Evolutionary conservation across 2,329 filamentous ascomycete species (phyloP), one percentile per base, ranked within the genome.

Genomic region (Beauveria sp.): DNA sequence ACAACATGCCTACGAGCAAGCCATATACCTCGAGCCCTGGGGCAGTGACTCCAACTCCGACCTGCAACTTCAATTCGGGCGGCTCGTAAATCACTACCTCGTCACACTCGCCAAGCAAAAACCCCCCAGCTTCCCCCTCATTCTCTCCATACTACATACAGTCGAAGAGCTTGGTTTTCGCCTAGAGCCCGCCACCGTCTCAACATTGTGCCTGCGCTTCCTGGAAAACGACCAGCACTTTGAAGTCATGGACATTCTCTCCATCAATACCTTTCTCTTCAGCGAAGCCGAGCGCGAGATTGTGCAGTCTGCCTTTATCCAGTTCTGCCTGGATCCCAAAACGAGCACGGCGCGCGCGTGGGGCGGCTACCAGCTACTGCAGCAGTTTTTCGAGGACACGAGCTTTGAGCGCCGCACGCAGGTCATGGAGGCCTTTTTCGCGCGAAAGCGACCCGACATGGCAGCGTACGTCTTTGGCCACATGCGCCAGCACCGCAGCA

Each of bases 391-490:
- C 72, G 80, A 83, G 7, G 86, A 88, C 68, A 87, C 87, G 1
- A 79, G 84, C n/a, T 79, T 85, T 6, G 77, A 80, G 2, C 79
- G 83, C 55, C 88, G 93, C 10, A 85, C 87, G 16, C 74, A 80
- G 28, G 79, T 97, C 50, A 96, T 99, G 90, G 81, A 87, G 24
- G 79, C 83, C 24, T 97, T 97, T 75, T 96, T 96, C 70, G 76
- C 80, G 8, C 87, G 91, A 44, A 81, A 84, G 30, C 85, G 92
- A 12, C 81, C 90, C 14, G 92, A 97, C 68, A 92, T 97, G 82
- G 92, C 90, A 3, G 86, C 85, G 52, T 82, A 92, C 64, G 86
- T 96, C 40, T 97, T 99, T 73, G 90, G 90, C 16, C 91, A 97
- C 71, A 97, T 97, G 92, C 89, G 92, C n/a, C 82, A 88, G 55